Evolutionary conservation across 257 asterid genomes (phyloP).

Genomic region (Coffea canephora): DNA sequence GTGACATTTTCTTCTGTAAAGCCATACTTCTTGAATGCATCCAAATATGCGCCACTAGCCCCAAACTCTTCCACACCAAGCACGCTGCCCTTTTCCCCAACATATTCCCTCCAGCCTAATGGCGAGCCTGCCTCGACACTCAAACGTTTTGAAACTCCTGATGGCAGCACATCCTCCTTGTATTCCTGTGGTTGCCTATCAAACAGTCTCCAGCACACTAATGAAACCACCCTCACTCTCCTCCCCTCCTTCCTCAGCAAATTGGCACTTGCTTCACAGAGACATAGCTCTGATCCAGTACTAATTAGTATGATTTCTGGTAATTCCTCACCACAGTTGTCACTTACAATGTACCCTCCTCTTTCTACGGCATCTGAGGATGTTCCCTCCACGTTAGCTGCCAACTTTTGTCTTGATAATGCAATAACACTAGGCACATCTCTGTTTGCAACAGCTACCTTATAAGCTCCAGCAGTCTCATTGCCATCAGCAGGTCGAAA

Average conservation of each 20-base stretch:
- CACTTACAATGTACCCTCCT: slow-evolving; percentile 53
- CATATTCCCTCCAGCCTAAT: slow-evolving; percentile 54
- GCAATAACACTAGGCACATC: slow-evolving; percentile 39
- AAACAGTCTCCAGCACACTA: slow-evolving; percentile 54
- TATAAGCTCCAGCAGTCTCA: slow-evolving; percentile 54
- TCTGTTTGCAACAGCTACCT: slow-evolving; percentile 36
- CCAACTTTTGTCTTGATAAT: slow-evolving; percentile 47
- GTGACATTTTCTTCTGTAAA: slow-evolving; percentile 45
- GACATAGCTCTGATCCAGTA: slow-evolving; percentile 50
- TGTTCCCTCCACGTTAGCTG: slow-evolving; percentile 43
- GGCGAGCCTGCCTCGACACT: slow-evolving; percentile 57
- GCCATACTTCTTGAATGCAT: slow-evolving; percentile 42
- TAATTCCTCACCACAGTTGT: slow-evolving; percentile 27
- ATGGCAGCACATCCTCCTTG: slow-evolving; percentile 47
- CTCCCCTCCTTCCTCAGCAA: slow-evolving; percentile 44
- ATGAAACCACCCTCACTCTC: slow-evolving; percentile 51
- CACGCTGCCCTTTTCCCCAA: slow-evolving; percentile 39
- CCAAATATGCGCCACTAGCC: slow-evolving; percentile 44
- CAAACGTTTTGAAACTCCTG: slow-evolving; percentile 31
- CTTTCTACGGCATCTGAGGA: slow-evolving; percentile 34
- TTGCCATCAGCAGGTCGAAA: slow-evolving; percentile 60
- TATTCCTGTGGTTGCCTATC: slow-evolving; percentile 39
- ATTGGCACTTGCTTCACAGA: slow-evolving; percentile 39
- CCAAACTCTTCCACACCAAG: slow-evolving; percentile 49
- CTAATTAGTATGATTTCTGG: slow-evolving; percentile 54